These are phyloP conservation scores for Huntiella savannae DNA, from an alignment of 2,329 filamentous ascomycete genomes.

Conservation along the genomic window DNA sequence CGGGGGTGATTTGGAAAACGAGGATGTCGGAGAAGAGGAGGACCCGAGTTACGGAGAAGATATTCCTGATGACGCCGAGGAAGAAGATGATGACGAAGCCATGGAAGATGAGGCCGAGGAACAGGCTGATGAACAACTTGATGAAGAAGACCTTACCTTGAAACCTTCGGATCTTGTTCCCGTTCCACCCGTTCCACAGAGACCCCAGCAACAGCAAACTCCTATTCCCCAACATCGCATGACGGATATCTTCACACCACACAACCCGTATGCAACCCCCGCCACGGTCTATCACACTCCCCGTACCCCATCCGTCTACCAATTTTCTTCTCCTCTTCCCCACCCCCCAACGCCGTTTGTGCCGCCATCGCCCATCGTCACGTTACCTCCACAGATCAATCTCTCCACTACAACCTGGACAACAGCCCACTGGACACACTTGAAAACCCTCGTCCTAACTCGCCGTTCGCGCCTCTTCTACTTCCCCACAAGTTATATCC, in stretches of 20 bases:
- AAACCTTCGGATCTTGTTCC: no score
- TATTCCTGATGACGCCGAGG: not conserved
- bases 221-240: not conserved
- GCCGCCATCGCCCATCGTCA: conserved; percentile 15
- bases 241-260: conserved; percentile 6
- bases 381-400: conserved; percentile 7
- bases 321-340: conserved; percentile 6
- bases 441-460: conserved; percentile 32
- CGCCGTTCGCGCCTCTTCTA: conserved; percentile 24
- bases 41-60: not conserved
- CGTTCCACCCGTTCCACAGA: not conserved
- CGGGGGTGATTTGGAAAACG: not conserved
- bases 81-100: not conserved
- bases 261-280: not conserved
- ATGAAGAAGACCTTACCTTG: conserved; percentile 1
- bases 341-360: conserved; percentile 13
- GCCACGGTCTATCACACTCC: not conserved
- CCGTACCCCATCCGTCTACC: not conserved
- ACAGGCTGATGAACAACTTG: not conserved
- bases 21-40: not conserved
- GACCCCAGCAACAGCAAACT: not conserved
- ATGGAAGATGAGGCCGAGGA: not conserved
- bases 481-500: conserved; percentile 15
- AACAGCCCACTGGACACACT: conserved; percentile 31
- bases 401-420: conserved; percentile 29